A percentile compares a stretch with the other conserved stretches of the same genome.
phyloP scores from a whole-genome alignment of 495 filamentous ascomycete genomes.

The Aspergillus campestris region DNA sequence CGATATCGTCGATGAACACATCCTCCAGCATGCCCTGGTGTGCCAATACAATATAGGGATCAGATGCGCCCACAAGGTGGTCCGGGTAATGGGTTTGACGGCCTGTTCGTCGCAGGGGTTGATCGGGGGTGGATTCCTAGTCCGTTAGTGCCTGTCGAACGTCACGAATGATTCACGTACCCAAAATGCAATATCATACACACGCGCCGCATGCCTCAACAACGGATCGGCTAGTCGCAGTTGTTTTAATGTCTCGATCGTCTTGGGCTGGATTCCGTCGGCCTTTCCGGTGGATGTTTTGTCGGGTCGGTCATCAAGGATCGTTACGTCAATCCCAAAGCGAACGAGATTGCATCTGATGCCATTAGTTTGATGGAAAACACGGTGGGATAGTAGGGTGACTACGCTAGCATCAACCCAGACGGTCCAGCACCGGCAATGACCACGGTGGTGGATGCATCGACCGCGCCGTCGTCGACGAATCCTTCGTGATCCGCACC shows the following conservation, averaged over 20 bases:
- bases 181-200: slow-evolving; percentile 69
- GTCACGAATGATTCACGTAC: slow-evolving; percentile 13
- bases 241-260: slow-evolving; percentile 65
- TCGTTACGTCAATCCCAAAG: slow-evolving; percentile 58
- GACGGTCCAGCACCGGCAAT: slow-evolving; percentile 65
- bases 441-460: slow-evolving; percentile 44
- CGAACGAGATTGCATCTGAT: slow-evolving; percentile 54
- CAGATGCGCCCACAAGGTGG: slow-evolving; percentile 59
- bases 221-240: slow-evolving; percentile 57
- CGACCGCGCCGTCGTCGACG: slow-evolving; percentile 4
- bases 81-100: slow-evolving; percentile 64
- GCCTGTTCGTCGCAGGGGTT: slow-evolving; percentile 50
- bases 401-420: slow-evolving; percentile 60
- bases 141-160: slow-evolving; percentile 1
- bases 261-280: slow-evolving; percentile 72
- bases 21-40: slow-evolving; percentile 71
- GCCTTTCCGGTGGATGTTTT: slow-evolving; percentile 65
- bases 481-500: slow-evolving; percentile 20
- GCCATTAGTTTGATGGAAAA: background rate
- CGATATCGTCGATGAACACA: slow-evolving; percentile 56
- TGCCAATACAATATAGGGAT: slow-evolving; percentile 63
- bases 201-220: slow-evolving; percentile 51
- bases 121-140: slow-evolving; percentile 47
- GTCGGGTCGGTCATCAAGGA: slow-evolving; percentile 63
- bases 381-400: background rate